These are phyloP conservation scores for Trichoderma asperellum DNA, from an alignment of 2,329 filamentous ascomycete species.

Conservation along the genomic window DNA sequence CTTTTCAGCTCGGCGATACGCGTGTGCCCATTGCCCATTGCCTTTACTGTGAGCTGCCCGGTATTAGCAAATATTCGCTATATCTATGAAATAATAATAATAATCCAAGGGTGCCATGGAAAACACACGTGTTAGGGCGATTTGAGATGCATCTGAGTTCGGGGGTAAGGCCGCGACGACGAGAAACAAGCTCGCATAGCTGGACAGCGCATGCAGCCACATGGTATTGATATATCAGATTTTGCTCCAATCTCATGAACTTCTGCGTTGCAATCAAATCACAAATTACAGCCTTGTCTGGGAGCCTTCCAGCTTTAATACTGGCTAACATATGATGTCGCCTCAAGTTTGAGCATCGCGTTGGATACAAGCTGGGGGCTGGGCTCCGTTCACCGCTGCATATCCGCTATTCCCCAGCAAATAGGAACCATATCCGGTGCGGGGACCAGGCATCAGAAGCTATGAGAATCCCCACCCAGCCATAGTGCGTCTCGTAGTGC, in stretches of 20 bases:
- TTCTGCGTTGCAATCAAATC: not conserved
- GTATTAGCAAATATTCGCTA: not conserved
- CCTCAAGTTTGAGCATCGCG: constrained; percentile 14
- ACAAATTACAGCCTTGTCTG: not conserved
- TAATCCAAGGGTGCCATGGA: not conserved
- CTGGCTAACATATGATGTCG: not conserved
- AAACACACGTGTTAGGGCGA: constrained; percentile 3
- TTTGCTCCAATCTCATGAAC: not conserved
- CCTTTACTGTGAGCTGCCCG: constrained; percentile 40
- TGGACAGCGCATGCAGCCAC: constrained; percentile 12
- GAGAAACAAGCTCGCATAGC: constrained; percentile 6
- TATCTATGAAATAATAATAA: not conserved
- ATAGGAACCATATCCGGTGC: constrained; percentile 26
- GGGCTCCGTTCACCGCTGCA: constrained; percentile 21
- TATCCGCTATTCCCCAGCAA: constrained; percentile 22
- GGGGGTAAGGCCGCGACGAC: constrained; percentile 12
- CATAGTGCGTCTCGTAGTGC: constrained; percentile 5
- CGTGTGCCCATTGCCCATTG: constrained; percentile 55
- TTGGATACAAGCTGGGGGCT: not conserved
- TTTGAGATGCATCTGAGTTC: constrained; percentile 1
- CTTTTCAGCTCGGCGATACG: constrained; percentile 60
- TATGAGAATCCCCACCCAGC: constrained; percentile 13
- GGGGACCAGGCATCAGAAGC: constrained; percentile 15
- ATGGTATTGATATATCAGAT: not conserved
- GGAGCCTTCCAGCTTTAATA: not conserved